Evolutionary conservation across 495 filamentous ascomycete genomes (phyloP), one percentile per base, ranked within the genome.

Genomic region (Copromyces sp.): DNA sequence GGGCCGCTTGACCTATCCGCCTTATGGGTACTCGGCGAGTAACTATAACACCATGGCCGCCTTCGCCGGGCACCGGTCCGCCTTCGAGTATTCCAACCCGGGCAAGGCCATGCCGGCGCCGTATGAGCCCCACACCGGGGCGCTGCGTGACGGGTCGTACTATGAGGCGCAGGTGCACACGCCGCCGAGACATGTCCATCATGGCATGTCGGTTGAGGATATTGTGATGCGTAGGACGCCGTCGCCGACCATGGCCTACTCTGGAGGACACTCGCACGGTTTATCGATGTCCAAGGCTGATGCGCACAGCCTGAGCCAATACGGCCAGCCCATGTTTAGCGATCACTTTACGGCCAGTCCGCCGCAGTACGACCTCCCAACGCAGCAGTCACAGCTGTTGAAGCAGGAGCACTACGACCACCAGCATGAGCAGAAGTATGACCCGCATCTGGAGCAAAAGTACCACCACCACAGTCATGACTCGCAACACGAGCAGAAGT

Each of bases 21-120:
- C 74, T 12, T 70, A 71, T 71, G 77, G 75, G 38, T 81, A 72
- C 68, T 76, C 74, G 70, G 78, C 73, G 45, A 74, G 69, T 24
- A 44, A 77, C 78, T 61, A 76, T 75, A 74, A 72, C 70, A 77
- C 84, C 78, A 47, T 78, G 44, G 73, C 77, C 71, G 42, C 77
- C 59, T 84, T 83, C 65, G 74, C 81, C 17, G 70, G 75, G 17
- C 84, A 86, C 70, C 80, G 79, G 69, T 91, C 90, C 3, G 85
- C 86, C 2, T 92, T 90, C 76, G 85, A 90, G 59, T 85, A 85
- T 71, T 86, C 81, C 69, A 89, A 92, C 76, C 89, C 90, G 9
- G 88, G 87, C 17, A 87, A 87, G 76, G 85, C 87, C 4, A 75
- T 88, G 68, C 87, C 90, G 6, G 76, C 83, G 37, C 81, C 83